A percentile compares a stretch with the other conserved stretches of the same genome.
Evolutionary conservation across 176 grass and related monocot genomes (phyloP).

Genomic region (Miscanthus lutarioriparius): DNA sequence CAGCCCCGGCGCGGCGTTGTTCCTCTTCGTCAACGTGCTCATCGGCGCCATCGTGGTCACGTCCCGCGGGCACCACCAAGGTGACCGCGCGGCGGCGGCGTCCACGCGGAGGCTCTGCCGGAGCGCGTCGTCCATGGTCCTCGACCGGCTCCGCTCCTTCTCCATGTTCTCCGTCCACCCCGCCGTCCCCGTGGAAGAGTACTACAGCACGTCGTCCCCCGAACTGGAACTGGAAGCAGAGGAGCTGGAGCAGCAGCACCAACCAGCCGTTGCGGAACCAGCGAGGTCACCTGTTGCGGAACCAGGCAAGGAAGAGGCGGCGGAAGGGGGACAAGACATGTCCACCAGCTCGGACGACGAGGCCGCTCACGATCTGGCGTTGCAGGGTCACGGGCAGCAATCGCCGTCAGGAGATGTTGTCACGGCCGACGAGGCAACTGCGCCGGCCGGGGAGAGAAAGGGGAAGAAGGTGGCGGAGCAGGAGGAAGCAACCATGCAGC

Average conservation of each 20-base stretch:
- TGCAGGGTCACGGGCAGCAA: not conserved
- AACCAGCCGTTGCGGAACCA: not conserved
- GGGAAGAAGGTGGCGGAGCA: not conserved
- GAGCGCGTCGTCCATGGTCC: constrained; percentile 44
- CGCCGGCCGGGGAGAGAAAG: not conserved
- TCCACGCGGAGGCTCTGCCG: constrained; percentile 33
- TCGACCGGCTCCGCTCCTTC: constrained; percentile 33
- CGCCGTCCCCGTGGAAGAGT: not conserved
- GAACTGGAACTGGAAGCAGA: not conserved
- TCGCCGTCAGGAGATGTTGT: not conserved
- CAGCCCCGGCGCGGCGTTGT: constrained; percentile 25
- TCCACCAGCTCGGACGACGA: not conserved
- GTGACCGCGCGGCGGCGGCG: not conserved
- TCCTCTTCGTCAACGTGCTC: constrained; percentile 43
- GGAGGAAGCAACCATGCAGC: not conserved
- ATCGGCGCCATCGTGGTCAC: constrained; percentile 25
- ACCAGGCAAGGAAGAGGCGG: too few relatives aligned
- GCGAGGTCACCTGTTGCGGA: not conserved
- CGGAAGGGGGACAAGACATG: not conserved
- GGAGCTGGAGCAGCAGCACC: not conserved
- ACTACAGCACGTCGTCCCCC: not conserved
- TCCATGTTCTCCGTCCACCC: constrained; percentile 23
- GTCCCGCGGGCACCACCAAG: not conserved
- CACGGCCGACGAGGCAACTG: not conserved
- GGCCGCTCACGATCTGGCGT: not conserved